A percentile compares a stretch with the other conserved stretches of the same genome.
phyloP scores from a whole-genome alignment of 23 red algal species.

The Gracilaria gracilis region DNA sequence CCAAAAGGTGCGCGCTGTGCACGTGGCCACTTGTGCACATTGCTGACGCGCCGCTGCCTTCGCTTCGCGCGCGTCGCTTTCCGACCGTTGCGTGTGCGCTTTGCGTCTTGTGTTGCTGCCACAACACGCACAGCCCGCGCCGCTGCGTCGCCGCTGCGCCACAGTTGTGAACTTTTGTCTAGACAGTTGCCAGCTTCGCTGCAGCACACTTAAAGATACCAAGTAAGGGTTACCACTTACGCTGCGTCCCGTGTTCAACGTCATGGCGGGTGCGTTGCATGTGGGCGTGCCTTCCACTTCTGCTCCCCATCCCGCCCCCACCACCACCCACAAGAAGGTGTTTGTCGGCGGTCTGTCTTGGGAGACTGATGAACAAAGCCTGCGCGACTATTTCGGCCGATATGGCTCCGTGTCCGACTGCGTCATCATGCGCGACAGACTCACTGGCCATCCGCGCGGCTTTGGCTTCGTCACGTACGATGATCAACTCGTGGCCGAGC shows the following conservation, averaged over 20 bases:
- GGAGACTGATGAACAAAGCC: constrained; percentile 87
- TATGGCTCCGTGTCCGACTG: constrained; percentile 85
- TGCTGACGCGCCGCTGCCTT: neutral
- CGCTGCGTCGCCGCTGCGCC: too few relatives aligned
- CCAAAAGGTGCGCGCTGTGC: neutral
- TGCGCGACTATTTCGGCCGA: constrained; percentile 83
- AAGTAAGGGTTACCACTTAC: too few relatives aligned
- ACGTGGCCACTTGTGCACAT: neutral
- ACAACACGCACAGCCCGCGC: too few relatives aligned
- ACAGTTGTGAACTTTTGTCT: too few relatives aligned
- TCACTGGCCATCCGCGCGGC: constrained; percentile 93
- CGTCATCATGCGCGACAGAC: constrained; percentile 94
- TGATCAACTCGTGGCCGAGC: constrained; percentile 75
- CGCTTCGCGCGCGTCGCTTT: neutral
- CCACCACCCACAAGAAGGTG: constrained; percentile 72
- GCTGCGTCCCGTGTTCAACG: neutral
- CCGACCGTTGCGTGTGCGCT: neutral
- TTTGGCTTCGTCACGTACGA: constrained; percentile 98
- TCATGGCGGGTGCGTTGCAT: neutral
- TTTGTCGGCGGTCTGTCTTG: constrained; percentile 99
- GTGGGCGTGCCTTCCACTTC: neutral
- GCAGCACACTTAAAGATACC: too few relatives aligned
- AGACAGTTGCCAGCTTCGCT: too few relatives aligned
- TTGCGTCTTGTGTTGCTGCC: neutral
- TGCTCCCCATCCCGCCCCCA: neutral